Base-by-base conservation (phyloP, 768 basidiomycete species). In the Strobilomyces confusus region DNA sequence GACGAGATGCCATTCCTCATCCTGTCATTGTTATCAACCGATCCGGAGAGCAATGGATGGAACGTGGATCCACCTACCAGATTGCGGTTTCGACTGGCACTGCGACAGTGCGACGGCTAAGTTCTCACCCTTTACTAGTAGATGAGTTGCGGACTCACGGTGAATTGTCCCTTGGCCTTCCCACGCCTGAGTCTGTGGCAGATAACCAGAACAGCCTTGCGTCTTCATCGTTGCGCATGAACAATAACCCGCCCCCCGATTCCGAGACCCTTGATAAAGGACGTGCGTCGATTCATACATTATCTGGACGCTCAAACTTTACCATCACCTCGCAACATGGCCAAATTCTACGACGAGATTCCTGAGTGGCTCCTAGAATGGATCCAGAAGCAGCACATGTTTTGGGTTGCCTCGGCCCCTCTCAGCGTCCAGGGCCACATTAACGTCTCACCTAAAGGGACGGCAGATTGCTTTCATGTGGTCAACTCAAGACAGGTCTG, bases 371-470 rank as follows among this genome's bases (percentile, higher is more conserved):
- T 84, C 37, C 58, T 77, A n/a, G 67, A 73, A 51, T 87, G 84
- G 84, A 77, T 87, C 15, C 58, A 70, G 44, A 73, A 80, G 53
- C 86, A 89, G 65, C 77, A 84, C 49, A 70, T 87, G 47, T 89
- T 87, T 66, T 87, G 83, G 82, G 84, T 88, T 13, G 84, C 82
- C 0, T 77, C 83, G 5, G 82, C 84, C 1, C 86, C 86, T 22
- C 75, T 86, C n/a, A 72, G 70, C 12, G 58, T 61, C 2, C 73
- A 78, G 7, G 85, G 83, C 0, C 81, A 83, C 55, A 70, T 89
- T 48, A 87, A 89, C 56, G 65, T 88, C 17, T 86, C 84, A 1
- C 84, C 86, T 0, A 87, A 89, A 65, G 82, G 83, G 36, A 72
- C 81, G 37, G 71, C 75, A 58, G 80, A 81, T n/a, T 80, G 76